Base-by-base conservation (phyloP, 768 basidiomycete species). In the Tricholoma furcatifolium region DNA sequence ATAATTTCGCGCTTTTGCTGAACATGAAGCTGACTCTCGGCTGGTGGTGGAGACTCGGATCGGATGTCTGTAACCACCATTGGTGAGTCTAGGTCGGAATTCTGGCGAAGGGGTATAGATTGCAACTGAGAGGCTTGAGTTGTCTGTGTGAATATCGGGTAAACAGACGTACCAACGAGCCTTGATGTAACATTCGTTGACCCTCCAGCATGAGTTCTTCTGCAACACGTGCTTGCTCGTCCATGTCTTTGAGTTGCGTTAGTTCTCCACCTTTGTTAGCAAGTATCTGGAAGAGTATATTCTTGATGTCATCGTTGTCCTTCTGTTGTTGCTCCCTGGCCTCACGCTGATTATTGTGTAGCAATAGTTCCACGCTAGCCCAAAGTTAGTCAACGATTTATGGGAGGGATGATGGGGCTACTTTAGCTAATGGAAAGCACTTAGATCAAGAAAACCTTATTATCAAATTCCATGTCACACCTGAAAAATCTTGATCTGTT, bases 131-230 rank as follows among this genome's bases (percentile, higher is more conserved):
- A 47, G 27, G 27, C 27, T 7, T 27, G 27, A 27, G 27, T 3
- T 38, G 38, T 47, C 43, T 46, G 30, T 43, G 17, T 23, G 20
- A 27, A 18, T 6, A 43, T 23, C 43, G 34, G 41, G n/a, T 11
- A 23, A 41, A 36, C 24, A 46, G 4, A 31, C 30, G 54, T 34
- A 46, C 56, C 50, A 20, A 43, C 23, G 39, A 23, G 14, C 32
- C 20, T 20, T 54, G 53, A 11, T 43, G 53, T 12, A 54, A 8
- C 57, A 79, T 81, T 62, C 68, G 67, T 67, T 85, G 83, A 9
- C 81, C 81, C 20, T 69, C 65, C 43, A 70, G 70, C 83, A 84
- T 84, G 34, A 84, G 66, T 5, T 68, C 63, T 49, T 74, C 62
- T 7, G 76, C 82, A 15, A 62, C 73, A 41, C 62, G 68, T 23